Evolutionary conservation across 139 green algal species (phyloP), one percentile per base, ranked within the genome.

Genomic region (Pleodorina starrii): DNA sequence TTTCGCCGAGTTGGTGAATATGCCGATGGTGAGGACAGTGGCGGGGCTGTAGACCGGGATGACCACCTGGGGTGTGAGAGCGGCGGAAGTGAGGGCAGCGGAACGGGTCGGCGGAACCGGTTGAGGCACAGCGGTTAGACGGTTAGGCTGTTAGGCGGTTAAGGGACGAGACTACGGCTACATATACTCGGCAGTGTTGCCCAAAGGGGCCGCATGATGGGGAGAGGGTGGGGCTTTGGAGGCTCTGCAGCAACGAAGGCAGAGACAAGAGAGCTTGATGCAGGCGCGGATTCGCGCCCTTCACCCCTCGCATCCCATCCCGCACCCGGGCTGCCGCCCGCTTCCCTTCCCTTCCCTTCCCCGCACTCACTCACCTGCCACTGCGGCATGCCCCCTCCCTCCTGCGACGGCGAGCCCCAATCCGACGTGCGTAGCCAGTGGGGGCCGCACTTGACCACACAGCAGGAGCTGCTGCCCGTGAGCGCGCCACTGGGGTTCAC

Each of bases 391-490:
- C 27, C 25, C 27, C 80, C 59, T 4, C 23, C 43, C 9, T 43
- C 80, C 59, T 86, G 46, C 32, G 59, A 40, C 17, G 79, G 43
- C n/a, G 40, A 11, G 21, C 63, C 21, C 68, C 59, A 44, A 59
- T 87, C 80, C 36, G 21, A 27, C 38, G 80, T 87, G 5, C 80
- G 38, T 40, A 87, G 51, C 80, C 80, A 87, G 80, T 87, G 80
- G 7, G 80, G 80, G 17, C 80, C 80, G 40, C 57, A 69, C 42
- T 93, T 93, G n/a, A 91, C 51, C 35, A 93, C 44, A 36, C 90
- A 72, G 85, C 85, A 91, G 79, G 48, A 93, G 50, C 36, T 73
- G 36, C 25, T 51, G 35, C 75, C 75, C 75, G n/a, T 23, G 27
- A 73, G 19, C 35, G 50, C 78, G 1, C 78, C 78, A 40, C 51